These are phyloP conservation scores for Corylus americana DNA, from an alignment of 306 rosid genomes.

Conservation along the genomic window DNA sequence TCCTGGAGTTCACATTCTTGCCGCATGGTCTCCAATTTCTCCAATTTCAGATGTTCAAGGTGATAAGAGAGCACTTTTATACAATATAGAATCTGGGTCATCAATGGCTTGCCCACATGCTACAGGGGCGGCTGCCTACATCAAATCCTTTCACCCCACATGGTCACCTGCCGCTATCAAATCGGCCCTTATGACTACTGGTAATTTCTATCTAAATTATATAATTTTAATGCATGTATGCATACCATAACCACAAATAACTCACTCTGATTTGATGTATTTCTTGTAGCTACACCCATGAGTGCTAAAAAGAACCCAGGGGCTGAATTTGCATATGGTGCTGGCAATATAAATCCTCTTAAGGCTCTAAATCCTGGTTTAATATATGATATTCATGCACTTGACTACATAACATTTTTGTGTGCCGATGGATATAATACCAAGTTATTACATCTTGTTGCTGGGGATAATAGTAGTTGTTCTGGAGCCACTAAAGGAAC, in stretches of 20 bases:
- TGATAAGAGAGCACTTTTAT: conserved; percentile 24
- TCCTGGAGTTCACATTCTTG: conserved; percentile 42
- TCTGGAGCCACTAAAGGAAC: not conserved
- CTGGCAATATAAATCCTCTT: conserved; percentile 42
- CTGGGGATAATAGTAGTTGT: conserved; percentile 17
- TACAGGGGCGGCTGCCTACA: conserved; percentile 40
- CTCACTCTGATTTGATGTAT: not conserved
- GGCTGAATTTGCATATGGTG: conserved; percentile 51
- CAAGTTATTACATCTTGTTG: conserved; percentile 9
- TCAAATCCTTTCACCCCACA: conserved; percentile 50
- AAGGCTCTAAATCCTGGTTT: conserved; percentile 49
- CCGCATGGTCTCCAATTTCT: conserved; percentile 33
- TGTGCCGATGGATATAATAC: conserved; percentile 49
- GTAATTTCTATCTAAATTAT: conserved; percentile 13
- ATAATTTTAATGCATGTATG: no score
- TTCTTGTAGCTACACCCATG: conserved; percentile 38
- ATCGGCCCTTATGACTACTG: conserved; percentile 52
- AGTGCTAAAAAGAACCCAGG: conserved; percentile 4
- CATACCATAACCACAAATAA: not conserved
- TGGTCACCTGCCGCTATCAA: conserved; percentile 57
- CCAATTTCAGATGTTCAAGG: not conserved
- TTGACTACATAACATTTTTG: conserved; percentile 36
- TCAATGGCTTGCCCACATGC: conserved; percentile 69
- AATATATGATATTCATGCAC: conserved; percentile 37
- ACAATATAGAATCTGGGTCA: conserved; percentile 30